Percentiles rank a stretch among this genome's conserved stretches.
These are phyloP conservation scores for Emergomyces orientalis DNA, from an alignment of 2,329 filamentous ascomycete species.

Conservation along the genomic window DNA sequence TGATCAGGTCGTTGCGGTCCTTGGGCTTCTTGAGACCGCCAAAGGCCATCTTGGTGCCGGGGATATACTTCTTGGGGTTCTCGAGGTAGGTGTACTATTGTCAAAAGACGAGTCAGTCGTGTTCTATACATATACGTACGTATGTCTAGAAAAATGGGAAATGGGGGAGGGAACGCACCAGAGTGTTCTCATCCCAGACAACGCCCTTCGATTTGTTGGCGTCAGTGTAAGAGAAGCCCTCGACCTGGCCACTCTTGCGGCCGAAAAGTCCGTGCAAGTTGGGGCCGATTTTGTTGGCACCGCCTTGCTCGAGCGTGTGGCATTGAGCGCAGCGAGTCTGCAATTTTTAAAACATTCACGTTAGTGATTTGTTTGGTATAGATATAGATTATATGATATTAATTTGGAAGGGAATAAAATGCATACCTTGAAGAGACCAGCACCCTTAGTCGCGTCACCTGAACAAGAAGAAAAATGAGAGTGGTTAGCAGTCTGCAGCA, in stretches of 20 bases:
- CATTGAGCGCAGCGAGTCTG: conserved; percentile 92
- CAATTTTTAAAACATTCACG: conserved; percentile 40
- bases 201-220: conserved; percentile 98
- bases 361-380: background rate
- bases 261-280: conserved; percentile 96
- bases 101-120: conserved; percentile 15
- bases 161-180: conserved; percentile 48
- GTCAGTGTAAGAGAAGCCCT: conserved; percentile 95
- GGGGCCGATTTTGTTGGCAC: conserved; percentile 96
- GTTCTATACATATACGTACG: background rate
- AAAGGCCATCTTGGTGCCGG: conserved; percentile 99
- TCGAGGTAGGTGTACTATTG: conserved; percentile 89
- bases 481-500: conserved; percentile 9
- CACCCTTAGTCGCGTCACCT: conserved; percentile 16
- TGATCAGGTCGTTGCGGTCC: conserved; percentile 98
- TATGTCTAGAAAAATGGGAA: background rate
- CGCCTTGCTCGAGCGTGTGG: conserved; percentile 86
- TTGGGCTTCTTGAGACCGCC: conserved; percentile 99
- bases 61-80: conserved; percentile 99
- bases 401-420: background rate
- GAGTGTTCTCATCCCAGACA: conserved; percentile 72
- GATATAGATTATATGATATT: conserved; percentile 13
- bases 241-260: conserved; percentile 83
- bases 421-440: conserved; percentile 16
- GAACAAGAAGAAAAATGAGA: background rate